Conservation (phyloP, 179 eudicot species). For the Carnegiea gigantea region DNA sequence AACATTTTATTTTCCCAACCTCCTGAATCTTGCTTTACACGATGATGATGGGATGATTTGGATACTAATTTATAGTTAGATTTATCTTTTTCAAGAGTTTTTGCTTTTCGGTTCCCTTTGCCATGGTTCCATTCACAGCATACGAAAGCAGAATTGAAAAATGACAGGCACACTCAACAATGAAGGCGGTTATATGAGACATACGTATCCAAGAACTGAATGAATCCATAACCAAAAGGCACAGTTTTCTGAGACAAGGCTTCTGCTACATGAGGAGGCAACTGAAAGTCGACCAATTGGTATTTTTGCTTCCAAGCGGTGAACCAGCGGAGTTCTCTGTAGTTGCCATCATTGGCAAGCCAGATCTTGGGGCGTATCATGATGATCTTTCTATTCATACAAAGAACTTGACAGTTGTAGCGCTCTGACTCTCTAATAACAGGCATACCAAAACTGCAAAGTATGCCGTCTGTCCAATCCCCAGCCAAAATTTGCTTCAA, state of each 20-base stretch:
- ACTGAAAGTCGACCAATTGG: conserved; percentile 66
- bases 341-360: conserved; percentile 96
- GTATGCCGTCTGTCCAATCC: conserved; percentile 84
- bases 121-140: neutral
- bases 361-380: conserved; percentile 96
- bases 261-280: conserved; percentile 64
- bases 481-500: conserved; percentile 72
- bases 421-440: conserved; percentile 74
- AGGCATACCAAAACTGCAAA: conserved; percentile 99
- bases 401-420: conserved; percentile 89
- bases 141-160: conserved; percentile 2
- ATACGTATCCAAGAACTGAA: conserved; percentile 86
- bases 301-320: conserved; percentile 89
- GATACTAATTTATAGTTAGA: neutral
- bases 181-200: conserved; percentile 21
- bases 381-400: conserved; percentile 78
- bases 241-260: conserved; percentile 63
- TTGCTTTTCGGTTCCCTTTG: neutral
- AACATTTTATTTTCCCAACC: neutral
- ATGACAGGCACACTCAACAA: conserved; percentile 1
- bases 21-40: neutral
- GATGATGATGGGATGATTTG: neutral
- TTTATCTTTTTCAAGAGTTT: neutral
- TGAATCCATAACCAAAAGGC: conserved; percentile 90
- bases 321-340: conserved; percentile 94